Conservation (phyloP, 2,329 filamentous ascomycete species). For the Aaosphaeria pasadenensis region DNA sequence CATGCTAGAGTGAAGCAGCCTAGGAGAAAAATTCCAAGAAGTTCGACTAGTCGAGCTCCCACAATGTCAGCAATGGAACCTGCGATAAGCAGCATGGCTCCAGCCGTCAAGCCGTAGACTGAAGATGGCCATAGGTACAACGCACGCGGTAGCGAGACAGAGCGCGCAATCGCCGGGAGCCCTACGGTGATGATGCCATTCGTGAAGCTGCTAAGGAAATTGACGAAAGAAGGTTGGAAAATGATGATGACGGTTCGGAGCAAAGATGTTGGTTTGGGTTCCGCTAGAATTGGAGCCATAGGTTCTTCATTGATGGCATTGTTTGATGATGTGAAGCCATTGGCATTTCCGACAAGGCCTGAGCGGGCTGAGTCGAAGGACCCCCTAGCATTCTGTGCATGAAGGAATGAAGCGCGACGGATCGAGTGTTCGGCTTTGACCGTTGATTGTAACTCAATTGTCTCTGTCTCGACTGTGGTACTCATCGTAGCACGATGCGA, state of each 20-base stretch:
- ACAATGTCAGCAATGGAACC: slow-evolving; percentile 53
- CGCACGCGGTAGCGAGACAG: slow-evolving; percentile 23
- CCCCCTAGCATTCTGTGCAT: background rate
- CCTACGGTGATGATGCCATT: slow-evolving; percentile 44
- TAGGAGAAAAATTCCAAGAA: slow-evolving; percentile 43
- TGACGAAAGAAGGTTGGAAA: background rate
- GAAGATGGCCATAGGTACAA: slow-evolving; percentile 34
- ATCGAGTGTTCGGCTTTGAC: background rate
- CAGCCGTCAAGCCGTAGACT: slow-evolving; percentile 42
- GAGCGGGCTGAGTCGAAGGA: background rate
- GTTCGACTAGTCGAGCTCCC: slow-evolving; percentile 44
- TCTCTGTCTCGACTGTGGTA: background rate
- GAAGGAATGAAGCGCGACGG: background rate
- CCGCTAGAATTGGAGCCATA: background rate
- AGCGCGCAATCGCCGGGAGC: slow-evolving; percentile 40
- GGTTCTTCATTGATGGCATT: background rate
- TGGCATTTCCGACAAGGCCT: background rate
- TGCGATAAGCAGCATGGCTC: slow-evolving; percentile 48
- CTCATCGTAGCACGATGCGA: no score
- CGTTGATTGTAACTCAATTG: background rate
- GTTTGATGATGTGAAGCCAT: background rate
- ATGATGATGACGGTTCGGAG: background rate
- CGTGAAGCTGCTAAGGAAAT: slow-evolving; percentile 25
- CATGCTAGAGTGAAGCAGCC: slow-evolving; percentile 44
- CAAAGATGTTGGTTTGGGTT: background rate